These are phyloP conservation scores for Cryptosporidium muris DNA, from an alignment of 169 alveolate species.

Conservation along the genomic window DNA sequence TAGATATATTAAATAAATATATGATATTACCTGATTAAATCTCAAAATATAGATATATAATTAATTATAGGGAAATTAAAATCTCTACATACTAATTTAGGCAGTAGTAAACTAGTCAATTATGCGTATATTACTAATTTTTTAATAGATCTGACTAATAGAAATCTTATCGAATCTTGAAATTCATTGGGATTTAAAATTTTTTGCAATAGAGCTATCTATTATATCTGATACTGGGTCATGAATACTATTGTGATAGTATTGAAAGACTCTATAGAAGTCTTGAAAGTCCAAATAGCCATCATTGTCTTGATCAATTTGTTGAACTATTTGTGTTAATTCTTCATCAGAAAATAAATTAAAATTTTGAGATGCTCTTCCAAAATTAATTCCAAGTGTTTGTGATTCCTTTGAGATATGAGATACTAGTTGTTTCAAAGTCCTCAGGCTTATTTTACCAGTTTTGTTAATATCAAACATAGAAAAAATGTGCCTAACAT, in stretches of 20 bases:
- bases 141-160: too few relatives aligned
- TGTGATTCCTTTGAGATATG: slow-evolving; percentile 42
- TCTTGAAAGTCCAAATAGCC: slow-evolving; percentile 68
- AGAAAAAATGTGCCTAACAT: slow-evolving; percentile 39
- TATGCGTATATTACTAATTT: too few relatives aligned
- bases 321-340: slow-evolving; percentile 35
- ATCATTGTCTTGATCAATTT: slow-evolving; percentile 46
- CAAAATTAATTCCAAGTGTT: slow-evolving; percentile 1
- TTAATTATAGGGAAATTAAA: too few relatives aligned
- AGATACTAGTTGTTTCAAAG: slow-evolving; percentile 22
- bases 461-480: slow-evolving; percentile 43
- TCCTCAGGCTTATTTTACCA: slow-evolving; percentile 60
- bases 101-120: too few relatives aligned
- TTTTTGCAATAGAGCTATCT: too few relatives aligned
- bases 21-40: too few relatives aligned
- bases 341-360: slow-evolving; percentile 51
- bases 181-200: too few relatives aligned
- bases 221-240: background rate
- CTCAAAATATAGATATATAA: too few relatives aligned
- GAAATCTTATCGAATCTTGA: too few relatives aligned
- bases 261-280: slow-evolving; percentile 61
- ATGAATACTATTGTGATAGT: slow-evolving; percentile 18
- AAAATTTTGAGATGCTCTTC: background rate
- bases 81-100: too few relatives aligned
- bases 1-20: too few relatives aligned